Percentiles rank a stretch among this genome's conserved stretches.
These are phyloP conservation scores for Diaporthe nobilis DNA, from an alignment of 2,329 filamentous ascomycete species.

Conservation along the genomic window DNA sequence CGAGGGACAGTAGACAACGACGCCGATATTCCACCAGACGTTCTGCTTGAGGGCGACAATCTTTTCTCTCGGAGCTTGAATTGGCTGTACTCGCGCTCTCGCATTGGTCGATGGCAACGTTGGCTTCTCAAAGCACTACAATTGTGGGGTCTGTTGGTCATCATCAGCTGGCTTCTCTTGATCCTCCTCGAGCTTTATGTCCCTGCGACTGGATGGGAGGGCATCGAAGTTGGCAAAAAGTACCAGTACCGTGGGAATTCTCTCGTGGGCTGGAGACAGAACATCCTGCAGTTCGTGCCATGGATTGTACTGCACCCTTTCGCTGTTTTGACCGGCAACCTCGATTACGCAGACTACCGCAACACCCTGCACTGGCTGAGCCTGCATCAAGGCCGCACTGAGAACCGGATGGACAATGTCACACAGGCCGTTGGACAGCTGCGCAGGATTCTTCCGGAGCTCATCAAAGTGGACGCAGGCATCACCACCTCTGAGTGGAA, in stretches of 20 bases:
- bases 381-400: conserved; percentile 45
- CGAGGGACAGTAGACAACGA: neutral
- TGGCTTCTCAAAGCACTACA: conserved; percentile 24
- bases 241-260: conserved; percentile 18
- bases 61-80: neutral
- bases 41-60: neutral
- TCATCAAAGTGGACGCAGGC: conserved; percentile 68
- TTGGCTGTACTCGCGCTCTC: neutral
- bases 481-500: conserved; percentile 45
- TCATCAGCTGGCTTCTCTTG: conserved; percentile 24
- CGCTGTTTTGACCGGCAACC: conserved; percentile 35
- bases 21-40: neutral
- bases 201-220: conserved; percentile 34
- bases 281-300: conserved; percentile 36
- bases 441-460: conserved; percentile 63
- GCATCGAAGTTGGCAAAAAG: conserved; percentile 29
- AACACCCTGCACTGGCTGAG: conserved; percentile 39
- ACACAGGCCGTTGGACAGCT: conserved; percentile 25
- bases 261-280: conserved; percentile 37
- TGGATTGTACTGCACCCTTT: conserved; percentile 40
- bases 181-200: conserved; percentile 32
- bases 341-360: conserved; percentile 39
- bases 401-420: conserved; percentile 42
- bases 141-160: conserved; percentile 25
- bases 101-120: conserved; percentile 13